A percentile compares a stretch with the other conserved stretches of the same genome.
phyloP scores from a whole-genome alignment of 768 basidiomycete species.

The Fibroporia radiculosa region DNA sequence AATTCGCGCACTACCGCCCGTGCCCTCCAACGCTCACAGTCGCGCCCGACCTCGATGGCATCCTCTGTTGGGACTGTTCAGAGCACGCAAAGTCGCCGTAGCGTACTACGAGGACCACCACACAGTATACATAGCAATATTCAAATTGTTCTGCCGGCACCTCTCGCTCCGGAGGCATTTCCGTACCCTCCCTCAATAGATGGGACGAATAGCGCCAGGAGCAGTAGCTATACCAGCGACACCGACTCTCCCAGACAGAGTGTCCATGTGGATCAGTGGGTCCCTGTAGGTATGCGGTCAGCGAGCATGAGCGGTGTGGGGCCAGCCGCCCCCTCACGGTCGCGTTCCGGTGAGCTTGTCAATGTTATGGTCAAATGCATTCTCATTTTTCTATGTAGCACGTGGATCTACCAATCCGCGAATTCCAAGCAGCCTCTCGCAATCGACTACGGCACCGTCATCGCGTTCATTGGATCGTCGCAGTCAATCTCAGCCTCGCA shows the following conservation, averaged over 20 bases:
- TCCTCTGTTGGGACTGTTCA: constrained; percentile 28
- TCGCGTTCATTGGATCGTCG: constrained; percentile 5
- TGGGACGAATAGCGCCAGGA: background rate
- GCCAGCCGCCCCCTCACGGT: constrained; percentile 2
- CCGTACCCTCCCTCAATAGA: constrained; percentile 2
- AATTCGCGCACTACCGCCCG: constrained; percentile 12
- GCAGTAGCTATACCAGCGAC: constrained; percentile 1
- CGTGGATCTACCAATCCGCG: constrained; percentile 4
- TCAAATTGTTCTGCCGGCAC: constrained; percentile 62
- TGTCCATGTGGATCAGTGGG: constrained; percentile 12
- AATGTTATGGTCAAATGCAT: background rate
- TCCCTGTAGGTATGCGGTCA: constrained; percentile 7
- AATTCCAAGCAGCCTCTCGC: constrained; percentile 10
- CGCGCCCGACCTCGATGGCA: constrained; percentile 31
- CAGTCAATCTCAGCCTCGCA: constrained; percentile 11
- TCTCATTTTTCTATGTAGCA: background rate
- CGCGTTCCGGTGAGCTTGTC: background rate
- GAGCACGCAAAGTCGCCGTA: constrained; percentile 20
- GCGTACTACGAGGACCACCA: constrained; percentile 47
- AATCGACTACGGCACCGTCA: constrained; percentile 5
- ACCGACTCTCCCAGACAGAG: constrained; percentile 2
- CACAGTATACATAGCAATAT: constrained; percentile 54
- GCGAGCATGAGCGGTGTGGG: constrained; percentile 3
- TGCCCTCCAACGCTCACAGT: constrained; percentile 15
- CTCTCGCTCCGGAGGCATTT: constrained; percentile 38